Percentiles rank a stretch among this genome's conserved stretches.
phyloP scores from a whole-genome alignment of 768 basidiomycete species.

The Leccinum subgranulosum region DNA sequence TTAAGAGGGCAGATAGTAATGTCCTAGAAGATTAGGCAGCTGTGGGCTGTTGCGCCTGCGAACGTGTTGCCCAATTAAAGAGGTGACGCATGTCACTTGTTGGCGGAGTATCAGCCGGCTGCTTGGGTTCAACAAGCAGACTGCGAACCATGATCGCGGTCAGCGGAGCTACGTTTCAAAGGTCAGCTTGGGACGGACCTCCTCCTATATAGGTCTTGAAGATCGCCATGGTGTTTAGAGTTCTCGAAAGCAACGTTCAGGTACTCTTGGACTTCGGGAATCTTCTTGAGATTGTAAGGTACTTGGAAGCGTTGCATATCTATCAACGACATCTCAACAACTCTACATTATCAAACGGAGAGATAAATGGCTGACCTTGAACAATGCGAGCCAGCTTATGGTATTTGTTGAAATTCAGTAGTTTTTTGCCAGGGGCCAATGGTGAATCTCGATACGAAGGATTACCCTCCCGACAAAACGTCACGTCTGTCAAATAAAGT shows the following conservation, averaged over 20 bases:
- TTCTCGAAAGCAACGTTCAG: conserved; percentile 72
- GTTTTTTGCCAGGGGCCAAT: conserved; percentile 64
- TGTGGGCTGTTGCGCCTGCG: conserved; percentile 39
- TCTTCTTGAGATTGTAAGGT: conserved; percentile 80
- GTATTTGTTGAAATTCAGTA: conserved; percentile 97
- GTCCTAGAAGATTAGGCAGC: conserved; percentile 28
- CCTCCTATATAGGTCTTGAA: conserved; percentile 82
- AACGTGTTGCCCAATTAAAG: conserved; percentile 75
- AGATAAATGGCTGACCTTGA: conserved; percentile 49
- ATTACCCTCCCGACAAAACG: conserved; percentile 95
- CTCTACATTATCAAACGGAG: background rate
- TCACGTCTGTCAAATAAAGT: conserved; percentile 86
- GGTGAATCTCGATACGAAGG: conserved; percentile 82
- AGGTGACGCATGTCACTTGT: conserved; percentile 71
- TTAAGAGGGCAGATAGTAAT: conserved; percentile 16
- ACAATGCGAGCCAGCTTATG: conserved; percentile 85
- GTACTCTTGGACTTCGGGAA: conserved; percentile 86
- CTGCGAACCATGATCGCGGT: conserved; percentile 33
- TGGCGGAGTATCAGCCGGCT: conserved; percentile 67
- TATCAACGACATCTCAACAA: conserved; percentile 23
- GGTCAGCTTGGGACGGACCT: conserved; percentile 46
- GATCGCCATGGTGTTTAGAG: conserved; percentile 72
- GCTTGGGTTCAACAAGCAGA: conserved; percentile 80
- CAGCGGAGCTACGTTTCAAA: background rate
- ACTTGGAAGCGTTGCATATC: conserved; percentile 94